Conservation (phyloP, 495 filamentous ascomycete genomes). For the Collariella sp. region DNA sequence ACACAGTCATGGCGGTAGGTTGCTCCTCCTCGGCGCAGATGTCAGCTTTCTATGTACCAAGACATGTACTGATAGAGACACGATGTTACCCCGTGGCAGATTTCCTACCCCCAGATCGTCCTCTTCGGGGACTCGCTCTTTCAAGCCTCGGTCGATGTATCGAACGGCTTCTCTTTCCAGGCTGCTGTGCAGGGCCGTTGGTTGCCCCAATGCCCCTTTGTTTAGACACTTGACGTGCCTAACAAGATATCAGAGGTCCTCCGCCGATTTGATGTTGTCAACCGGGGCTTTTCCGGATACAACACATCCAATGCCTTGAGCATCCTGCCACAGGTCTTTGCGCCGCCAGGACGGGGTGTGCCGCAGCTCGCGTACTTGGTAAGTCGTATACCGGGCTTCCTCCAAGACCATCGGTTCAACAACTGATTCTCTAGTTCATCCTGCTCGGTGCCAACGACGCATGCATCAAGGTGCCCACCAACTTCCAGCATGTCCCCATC, state of each 20-base stretch:
- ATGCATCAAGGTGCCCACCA: constrained; percentile 45
- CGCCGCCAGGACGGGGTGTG: constrained; percentile 40
- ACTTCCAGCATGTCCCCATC: constrained; percentile 64
- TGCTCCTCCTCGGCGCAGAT: neutral
- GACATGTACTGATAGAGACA: constrained; percentile 11
- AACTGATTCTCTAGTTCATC: constrained; percentile 46
- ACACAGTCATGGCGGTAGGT: constrained; percentile 19
- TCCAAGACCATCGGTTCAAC: no score
- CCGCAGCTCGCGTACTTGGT: constrained; percentile 58
- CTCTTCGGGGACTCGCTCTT: constrained; percentile 80
- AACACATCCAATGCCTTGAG: constrained; percentile 42
- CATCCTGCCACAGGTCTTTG: constrained; percentile 34
- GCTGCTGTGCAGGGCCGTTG: constrained; percentile 63
- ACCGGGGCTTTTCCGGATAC: constrained; percentile 43
- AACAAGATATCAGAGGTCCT: constrained; percentile 26
- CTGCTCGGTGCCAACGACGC: constrained; percentile 89
- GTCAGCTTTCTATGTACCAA: neutral
- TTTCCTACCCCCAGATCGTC: constrained; percentile 54
- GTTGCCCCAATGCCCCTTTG: neutral
- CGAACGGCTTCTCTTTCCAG: constrained; percentile 60
- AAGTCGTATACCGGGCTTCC: constrained; percentile 17
- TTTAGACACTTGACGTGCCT: no score
- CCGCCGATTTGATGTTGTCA: constrained; percentile 41
- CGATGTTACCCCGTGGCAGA: constrained; percentile 16
- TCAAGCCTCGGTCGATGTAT: constrained; percentile 49